Evolutionary conservation across 2,329 filamentous ascomycete genomes (phyloP).

Genomic region (Diaporthe sp.): DNA sequence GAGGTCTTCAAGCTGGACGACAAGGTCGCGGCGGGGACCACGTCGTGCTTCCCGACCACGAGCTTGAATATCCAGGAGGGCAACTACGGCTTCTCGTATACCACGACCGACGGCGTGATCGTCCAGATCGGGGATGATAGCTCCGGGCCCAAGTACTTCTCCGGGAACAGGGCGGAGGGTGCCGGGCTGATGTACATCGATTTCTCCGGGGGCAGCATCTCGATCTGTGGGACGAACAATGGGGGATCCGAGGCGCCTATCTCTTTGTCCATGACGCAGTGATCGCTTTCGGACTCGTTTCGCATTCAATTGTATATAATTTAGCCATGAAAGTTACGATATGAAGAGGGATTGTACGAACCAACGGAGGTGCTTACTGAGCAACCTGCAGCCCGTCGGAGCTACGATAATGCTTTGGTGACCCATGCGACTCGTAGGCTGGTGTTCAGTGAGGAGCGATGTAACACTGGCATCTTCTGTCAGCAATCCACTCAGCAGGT

Average conservation of each 20-base stretch:
- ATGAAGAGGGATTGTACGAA: background rate
- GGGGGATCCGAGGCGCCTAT: constrained; percentile 1
- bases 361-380: background rate
- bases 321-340: background rate
- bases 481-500: background rate
- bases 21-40: background rate
- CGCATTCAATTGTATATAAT: background rate
- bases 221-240: constrained; percentile 24
- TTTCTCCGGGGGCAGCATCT: constrained; percentile 9
- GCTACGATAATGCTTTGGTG: background rate
- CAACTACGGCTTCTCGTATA: constrained; percentile 23
- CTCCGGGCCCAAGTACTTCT: constrained; percentile 26
- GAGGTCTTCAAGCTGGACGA: constrained; percentile 25
- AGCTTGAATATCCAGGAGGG: background rate
- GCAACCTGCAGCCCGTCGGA: background rate
- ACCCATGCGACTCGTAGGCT: background rate
- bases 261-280: constrained; percentile 22
- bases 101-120: background rate
- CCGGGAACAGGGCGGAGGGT: constrained; percentile 1
- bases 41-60: constrained; percentile 21
- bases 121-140: constrained; percentile 12
- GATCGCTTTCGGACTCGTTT: background rate
- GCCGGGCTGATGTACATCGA: constrained; percentile 18
- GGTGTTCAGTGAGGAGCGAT: background rate
- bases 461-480: constrained; percentile 8